A percentile compares a stretch with the other conserved stretches of the same genome.
These are phyloP conservation scores for Oryza rufipogon DNA, from an alignment of 176 grass and related monocot genomes.

Conservation along the genomic window DNA sequence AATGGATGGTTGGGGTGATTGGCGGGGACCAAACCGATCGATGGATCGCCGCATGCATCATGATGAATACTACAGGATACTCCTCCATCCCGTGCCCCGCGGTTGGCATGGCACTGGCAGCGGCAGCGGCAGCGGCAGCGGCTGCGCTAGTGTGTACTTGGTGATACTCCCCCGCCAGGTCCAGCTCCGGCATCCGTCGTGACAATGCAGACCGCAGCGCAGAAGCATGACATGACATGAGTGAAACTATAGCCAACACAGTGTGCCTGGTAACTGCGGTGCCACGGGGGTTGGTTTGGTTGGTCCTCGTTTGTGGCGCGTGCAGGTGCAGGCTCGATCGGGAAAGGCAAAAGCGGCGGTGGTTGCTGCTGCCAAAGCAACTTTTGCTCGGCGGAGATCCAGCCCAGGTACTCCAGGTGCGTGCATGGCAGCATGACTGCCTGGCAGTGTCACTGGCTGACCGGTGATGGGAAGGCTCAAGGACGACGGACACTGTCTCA, in stretches of 20 bases:
- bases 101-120: not conserved
- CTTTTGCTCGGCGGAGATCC: constrained; percentile 40
- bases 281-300: not conserved
- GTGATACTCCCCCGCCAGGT: not conserved
- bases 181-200: constrained; percentile 20
- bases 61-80: not conserved
- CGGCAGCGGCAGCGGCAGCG: too few relatives aligned
- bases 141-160: constrained; percentile 26
- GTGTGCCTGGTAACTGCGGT: not conserved
- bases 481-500: not conserved
- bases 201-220: not conserved
- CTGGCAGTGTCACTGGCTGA: not conserved
- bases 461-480: constrained; percentile 27
- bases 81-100: not conserved
- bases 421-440: not conserved
- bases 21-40: constrained; percentile 29
- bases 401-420: not conserved
- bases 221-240: not conserved
- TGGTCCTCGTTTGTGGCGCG: not conserved
- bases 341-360: constrained; percentile 7
- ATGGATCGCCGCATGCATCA: not conserved
- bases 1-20: constrained; percentile 34
- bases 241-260: too few relatives aligned
- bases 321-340: constrained; percentile 5
- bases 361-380: not conserved